These are phyloP conservation scores for Dichotomopilus funicola DNA, from an alignment of 2,329 filamentous ascomycete genomes.

Conservation along the genomic window DNA sequence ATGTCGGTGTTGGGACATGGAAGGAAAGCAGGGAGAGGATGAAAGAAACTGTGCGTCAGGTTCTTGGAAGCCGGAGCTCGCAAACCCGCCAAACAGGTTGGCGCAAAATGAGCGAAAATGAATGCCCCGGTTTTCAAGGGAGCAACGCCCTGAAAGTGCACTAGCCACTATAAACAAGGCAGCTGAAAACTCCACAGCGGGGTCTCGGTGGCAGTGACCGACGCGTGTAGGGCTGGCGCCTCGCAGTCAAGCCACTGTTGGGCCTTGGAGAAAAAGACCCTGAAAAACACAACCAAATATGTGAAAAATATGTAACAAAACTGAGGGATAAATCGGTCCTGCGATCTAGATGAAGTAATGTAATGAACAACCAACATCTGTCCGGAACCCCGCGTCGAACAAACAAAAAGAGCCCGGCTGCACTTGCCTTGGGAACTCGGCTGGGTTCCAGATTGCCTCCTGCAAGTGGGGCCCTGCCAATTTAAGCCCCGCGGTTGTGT, in stretches of 20 bases:
- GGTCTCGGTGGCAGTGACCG: not conserved
- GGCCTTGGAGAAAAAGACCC: not conserved
- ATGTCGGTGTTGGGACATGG: too few relatives aligned
- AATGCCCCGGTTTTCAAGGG: not conserved
- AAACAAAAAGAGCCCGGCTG: not conserved
- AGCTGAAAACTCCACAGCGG: conserved; percentile 19
- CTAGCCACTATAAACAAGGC: conserved; percentile 16
- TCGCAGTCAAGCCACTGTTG: not conserved
- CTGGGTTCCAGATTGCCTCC: conserved; percentile 4
- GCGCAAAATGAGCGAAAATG: not conserved
- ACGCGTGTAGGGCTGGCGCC: conserved; percentile 9
- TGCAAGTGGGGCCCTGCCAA: conserved; percentile 10
- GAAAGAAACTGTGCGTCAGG: too few relatives aligned
- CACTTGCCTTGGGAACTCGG: not conserved
- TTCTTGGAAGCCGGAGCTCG: not conserved
- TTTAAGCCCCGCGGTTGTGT: conserved; percentile 21
- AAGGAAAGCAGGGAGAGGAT: too few relatives aligned
- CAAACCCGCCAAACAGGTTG: conserved; percentile 8
- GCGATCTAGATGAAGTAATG: too few relatives aligned
- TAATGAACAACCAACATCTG: too few relatives aligned
- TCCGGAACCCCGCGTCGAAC: too few relatives aligned
- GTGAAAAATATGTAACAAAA: not conserved
- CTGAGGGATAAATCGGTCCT: not conserved
- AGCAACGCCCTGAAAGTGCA: conserved; percentile 7
- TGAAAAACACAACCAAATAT: too few relatives aligned